Base-by-base conservation (phyloP, 2,329 filamentous ascomycete genomes). In the Hypoxylon sp. region DNA sequence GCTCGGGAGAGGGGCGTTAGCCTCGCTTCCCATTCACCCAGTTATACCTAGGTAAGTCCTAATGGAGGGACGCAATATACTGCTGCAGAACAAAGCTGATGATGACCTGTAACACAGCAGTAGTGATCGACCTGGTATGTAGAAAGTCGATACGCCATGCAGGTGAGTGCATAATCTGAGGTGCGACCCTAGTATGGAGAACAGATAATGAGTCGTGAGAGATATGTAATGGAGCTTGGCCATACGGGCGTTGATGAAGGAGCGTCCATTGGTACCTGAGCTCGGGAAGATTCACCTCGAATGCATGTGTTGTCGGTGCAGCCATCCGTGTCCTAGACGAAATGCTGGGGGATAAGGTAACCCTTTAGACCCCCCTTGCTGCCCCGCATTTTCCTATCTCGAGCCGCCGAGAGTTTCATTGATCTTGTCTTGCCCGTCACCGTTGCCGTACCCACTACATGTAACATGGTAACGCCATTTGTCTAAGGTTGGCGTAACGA, bases 331-430 rank as follows among this genome's bases (percentile, higher is more conserved):
- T 58, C 42, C 29, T 64, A 42, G 57, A 48, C 53, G 48, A 63
- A 58, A 65, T 62, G 65, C 64, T 66, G 39, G 44, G 59, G 65
- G 58, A 59, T 68, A 46, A 68, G 55, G 47, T 67, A 64, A 63
- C 61, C 59, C 47, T 53, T 53, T 29, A 26, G 37, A 24, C 50
- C 37, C 59, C 62, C 66, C 58, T 72, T 59, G 61, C 57, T 65
- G 70, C 67, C 71, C 71, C 71, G 71, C 71, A 72, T 63, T 70
- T 71, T 72, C 64, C 69, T 67, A 71, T 67, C 62, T 69, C 44
- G 62, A 70, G 62, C 62, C 59, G 61, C 51, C 59, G 52, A 59
- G 50, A 53, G 55, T 71, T 37, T 61, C 50, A 37, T 47, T 54
- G 54, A 65, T 65, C 53, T 61, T 70, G 46, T 58, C 54, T 47